A percentile compares a stretch with the other conserved stretches of the same genome.
These are phyloP conservation scores for Pythium volutum DNA, from an alignment of 352 stramenopile species.

Conservation along the genomic window DNA sequence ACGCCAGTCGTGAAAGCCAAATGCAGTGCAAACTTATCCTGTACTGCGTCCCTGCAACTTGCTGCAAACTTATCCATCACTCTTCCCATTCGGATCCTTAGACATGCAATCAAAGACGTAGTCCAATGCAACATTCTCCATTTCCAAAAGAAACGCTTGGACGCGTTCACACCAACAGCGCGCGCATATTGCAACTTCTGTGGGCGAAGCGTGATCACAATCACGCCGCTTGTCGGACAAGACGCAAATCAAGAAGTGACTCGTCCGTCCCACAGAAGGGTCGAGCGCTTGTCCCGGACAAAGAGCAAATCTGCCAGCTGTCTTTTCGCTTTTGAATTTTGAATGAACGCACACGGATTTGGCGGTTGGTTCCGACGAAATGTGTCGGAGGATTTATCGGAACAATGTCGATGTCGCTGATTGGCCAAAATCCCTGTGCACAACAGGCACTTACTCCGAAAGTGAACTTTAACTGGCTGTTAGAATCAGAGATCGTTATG, in stretches of 20 bases:
- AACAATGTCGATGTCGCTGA: no score
- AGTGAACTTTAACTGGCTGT: no score
- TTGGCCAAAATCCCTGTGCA: no score
- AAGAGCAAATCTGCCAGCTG: background rate
- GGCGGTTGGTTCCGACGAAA: background rate
- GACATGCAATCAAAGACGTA: conserved; percentile 23
- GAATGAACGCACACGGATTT: background rate
- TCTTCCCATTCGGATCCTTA: conserved; percentile 11
- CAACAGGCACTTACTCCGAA: no score
- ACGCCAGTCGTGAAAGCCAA: conserved; percentile 11
- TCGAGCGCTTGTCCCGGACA: no score
- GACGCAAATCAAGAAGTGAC: no score
- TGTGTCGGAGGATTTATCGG: background rate
- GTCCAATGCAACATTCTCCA: conserved; percentile 20
- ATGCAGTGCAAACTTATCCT: conserved; percentile 17
- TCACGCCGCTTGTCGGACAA: background rate
- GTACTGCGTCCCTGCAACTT: conserved; percentile 8
- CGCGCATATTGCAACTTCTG: conserved; percentile 4
- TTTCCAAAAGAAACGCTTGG: conserved; percentile 18
- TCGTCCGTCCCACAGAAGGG: no score
- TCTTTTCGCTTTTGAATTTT: conserved; percentile 1
- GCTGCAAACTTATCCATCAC: no score
- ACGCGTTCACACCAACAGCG: conserved; percentile 17
- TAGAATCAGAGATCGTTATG: no score
- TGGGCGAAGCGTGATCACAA: background rate